Percentiles rank a stretch among this genome's conserved stretches.
These are phyloP conservation scores for Linnemannia schmuckeri DNA, from an alignment of 192 early-diverging fungal genomes.

Conservation along the genomic window DNA sequence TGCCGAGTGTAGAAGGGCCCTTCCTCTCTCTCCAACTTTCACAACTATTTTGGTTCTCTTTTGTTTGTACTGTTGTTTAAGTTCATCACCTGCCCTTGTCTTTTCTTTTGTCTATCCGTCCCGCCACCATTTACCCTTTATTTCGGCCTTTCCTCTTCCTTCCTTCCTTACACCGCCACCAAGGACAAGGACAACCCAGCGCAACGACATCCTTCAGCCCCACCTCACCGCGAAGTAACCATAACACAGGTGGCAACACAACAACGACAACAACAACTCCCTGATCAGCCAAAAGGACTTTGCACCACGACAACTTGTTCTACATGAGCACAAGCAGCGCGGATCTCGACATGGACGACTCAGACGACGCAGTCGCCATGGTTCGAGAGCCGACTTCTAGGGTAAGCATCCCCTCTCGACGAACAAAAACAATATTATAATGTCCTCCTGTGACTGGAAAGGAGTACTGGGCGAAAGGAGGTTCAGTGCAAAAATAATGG, in stretches of 20 bases:
- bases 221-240: background rate
- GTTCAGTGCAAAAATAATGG: background rate
- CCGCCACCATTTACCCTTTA: conserved; percentile 11
- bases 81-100: too few species aligned
- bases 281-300: background rate
- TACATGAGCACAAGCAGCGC: background rate
- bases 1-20: conserved; percentile 47
- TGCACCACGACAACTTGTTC: background rate
- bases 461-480: background rate
- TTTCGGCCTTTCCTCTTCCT: background rate
- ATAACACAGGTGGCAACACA: background rate
- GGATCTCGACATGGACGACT: background rate
- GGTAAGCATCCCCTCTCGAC: background rate
- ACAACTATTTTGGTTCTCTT: conserved; percentile 17
- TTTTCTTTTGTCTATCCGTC: background rate
- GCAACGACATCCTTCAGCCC: background rate
- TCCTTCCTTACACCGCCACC: background rate
- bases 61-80: background rate
- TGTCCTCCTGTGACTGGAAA: background rate
- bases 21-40: conserved; percentile 12
- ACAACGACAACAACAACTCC: background rate
- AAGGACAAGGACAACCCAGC: background rate
- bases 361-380: background rate
- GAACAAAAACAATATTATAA: background rate
- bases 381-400: background rate